A percentile compares a stretch with the other conserved stretches of the same genome.
phyloP scores from a whole-genome alignment of 1,139 yeast genomes.

The Candida sp. region DNA sequence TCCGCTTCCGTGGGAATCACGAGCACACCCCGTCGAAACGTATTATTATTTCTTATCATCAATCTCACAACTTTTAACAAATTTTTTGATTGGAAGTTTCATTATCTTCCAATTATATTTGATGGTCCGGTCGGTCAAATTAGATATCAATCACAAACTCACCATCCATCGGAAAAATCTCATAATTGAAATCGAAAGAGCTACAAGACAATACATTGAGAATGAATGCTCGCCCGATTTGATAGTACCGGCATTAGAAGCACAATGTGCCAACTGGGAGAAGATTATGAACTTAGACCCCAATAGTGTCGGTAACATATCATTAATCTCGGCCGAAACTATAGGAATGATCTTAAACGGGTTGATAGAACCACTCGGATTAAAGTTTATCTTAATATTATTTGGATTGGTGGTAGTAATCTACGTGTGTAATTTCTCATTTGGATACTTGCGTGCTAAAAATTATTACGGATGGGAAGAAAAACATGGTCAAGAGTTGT shows the following conservation, averaged over 20 bases:
- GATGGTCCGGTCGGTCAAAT: slow-evolving; percentile 43
- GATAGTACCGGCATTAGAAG: slow-evolving; percentile 58
- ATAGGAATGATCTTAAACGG: slow-evolving; percentile 62
- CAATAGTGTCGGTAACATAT: slow-evolving; percentile 34
- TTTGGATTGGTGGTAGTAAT: slow-evolving; percentile 22
- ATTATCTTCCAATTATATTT: slow-evolving; percentile 39
- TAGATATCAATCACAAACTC: slow-evolving; percentile 51
- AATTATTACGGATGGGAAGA: slow-evolving; percentile 33
- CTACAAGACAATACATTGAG: slow-evolving; percentile 47
- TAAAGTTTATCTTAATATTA: slow-evolving; percentile 48
- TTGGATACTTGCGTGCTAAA: slow-evolving; percentile 46
- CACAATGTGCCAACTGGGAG: slow-evolving; percentile 56
- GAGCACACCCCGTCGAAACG: slow-evolving; percentile 33
- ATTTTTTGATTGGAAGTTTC: slow-evolving; percentile 41
- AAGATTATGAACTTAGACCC: slow-evolving; percentile 62
- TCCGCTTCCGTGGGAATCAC: slow-evolving; percentile 50
- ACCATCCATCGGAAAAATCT: slow-evolving; percentile 34
- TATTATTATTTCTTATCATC: slow-evolving; percentile 55
- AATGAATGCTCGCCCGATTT: slow-evolving; percentile 57
- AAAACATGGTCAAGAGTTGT: neutral
- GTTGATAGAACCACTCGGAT: slow-evolving; percentile 61
- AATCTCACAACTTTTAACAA: slow-evolving; percentile 52
- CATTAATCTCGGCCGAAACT: slow-evolving; percentile 59
- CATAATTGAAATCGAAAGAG: slow-evolving; percentile 41
- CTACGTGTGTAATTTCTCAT: slow-evolving; percentile 38